Conservation (phyloP, 495 filamentous ascomycete species). For the Penicillium lagena region DNA sequence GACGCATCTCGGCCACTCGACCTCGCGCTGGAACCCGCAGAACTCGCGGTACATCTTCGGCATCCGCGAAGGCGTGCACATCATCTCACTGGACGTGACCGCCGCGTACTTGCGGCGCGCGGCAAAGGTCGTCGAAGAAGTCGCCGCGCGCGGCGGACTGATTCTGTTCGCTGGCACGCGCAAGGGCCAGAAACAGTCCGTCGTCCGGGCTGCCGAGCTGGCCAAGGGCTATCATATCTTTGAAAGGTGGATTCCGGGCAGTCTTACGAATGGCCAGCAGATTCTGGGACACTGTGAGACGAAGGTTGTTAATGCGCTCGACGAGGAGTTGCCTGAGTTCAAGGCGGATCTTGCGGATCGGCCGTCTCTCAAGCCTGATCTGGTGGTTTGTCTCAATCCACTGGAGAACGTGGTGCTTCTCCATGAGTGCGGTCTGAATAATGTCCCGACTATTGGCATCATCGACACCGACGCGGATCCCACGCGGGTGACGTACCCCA, state of each 20-base stretch:
- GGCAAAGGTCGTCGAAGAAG: conserved; percentile 80
- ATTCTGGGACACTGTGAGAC: conserved; percentile 62
- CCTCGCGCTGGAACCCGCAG: conserved; percentile 89
- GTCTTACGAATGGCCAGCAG: conserved; percentile 87
- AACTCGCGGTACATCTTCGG: conserved; percentile 96
- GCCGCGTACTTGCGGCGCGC: conserved; percentile 85
- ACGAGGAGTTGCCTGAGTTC: conserved; percentile 58
- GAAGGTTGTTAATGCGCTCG: conserved; percentile 66
- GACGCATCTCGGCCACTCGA: conserved; percentile 86
- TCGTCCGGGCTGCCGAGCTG: conserved; percentile 74
- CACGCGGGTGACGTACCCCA: conserved; percentile 91
- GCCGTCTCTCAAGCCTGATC: conserved; percentile 69
- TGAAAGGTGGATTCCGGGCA: conserved; percentile 86
- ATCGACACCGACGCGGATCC: conserved; percentile 93
- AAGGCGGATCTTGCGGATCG: conserved; percentile 55
- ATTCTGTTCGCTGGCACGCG: conserved; percentile 90
- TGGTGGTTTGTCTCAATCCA: conserved; percentile 90
- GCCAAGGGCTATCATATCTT: conserved; percentile 83
- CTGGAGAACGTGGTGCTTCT: conserved; percentile 84
- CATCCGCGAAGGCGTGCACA: conserved; percentile 82
- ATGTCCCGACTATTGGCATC: conserved; percentile 89
- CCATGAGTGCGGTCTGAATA: conserved; percentile 82
- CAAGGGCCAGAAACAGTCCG: conserved; percentile 64
- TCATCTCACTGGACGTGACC: conserved; percentile 83
- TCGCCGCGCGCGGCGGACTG: conserved; percentile 73